Evolutionary conservation across 1,139 yeast species (phyloP).

Genomic region (Kazachstania sp.): DNA sequence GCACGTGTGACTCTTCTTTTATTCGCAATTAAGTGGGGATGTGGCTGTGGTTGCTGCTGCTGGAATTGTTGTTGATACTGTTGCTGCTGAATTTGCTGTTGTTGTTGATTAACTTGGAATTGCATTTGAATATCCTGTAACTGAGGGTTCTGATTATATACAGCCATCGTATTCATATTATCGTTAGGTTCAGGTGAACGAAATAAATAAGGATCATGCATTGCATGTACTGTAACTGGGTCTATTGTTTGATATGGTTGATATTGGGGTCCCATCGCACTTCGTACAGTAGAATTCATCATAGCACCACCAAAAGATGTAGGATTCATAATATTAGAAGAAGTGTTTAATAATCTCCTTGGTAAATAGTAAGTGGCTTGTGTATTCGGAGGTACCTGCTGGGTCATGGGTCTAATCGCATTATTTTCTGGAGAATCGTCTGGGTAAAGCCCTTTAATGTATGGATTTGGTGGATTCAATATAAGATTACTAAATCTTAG

Average conservation of each 20-base stretch:
- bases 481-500: background rate
- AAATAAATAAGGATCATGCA: background rate
- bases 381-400: background rate
- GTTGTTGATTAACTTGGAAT: background rate
- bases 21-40: background rate
- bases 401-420: background rate
- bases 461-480: background rate
- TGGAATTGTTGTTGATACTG: background rate
- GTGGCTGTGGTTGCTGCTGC: background rate
- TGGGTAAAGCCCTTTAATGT: background rate
- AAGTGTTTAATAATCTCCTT: background rate
- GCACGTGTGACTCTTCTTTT: conserved; percentile 27
- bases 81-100: background rate
- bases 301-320: conserved; percentile 2
- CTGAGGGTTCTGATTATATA: background rate
- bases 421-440: background rate
- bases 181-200: background rate
- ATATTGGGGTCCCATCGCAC: conserved; percentile 1
- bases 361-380: background rate
- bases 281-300: conserved; percentile 1
- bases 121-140: background rate
- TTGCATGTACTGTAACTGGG: background rate
- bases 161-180: background rate
- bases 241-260: background rate
- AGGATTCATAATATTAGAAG: background rate